Evolutionary conservation across 1,139 yeast species (phyloP), one percentile per base, ranked within the genome.

Genomic region (Candida sp.): DNA sequence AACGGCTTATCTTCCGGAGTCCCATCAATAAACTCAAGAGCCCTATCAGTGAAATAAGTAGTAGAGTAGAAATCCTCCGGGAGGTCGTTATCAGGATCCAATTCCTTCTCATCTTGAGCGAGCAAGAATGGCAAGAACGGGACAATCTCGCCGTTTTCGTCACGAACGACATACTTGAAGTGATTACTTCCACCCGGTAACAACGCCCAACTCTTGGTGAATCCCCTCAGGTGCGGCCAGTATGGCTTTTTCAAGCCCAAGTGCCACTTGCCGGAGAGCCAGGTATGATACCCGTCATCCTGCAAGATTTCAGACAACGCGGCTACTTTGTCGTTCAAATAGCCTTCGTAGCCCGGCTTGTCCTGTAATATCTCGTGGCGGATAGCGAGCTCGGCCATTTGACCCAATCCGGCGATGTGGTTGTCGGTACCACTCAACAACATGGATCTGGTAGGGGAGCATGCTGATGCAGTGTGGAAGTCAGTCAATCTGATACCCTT

Each of bases 361-460:
- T 74, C 80, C n/a, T 52, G 63, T 42, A 79, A 73, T 31, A 54
- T 59, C 38, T 74, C 75, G 40, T 68, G 63, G n/a, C 68, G 58
- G 22, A 65, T 54, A 0, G 74, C 69, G 60, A 75, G 77, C 58
- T 83, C 87, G 0, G 77, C 78, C 86, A 83, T 81, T 59, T 82
- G 85, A 3, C 86, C 86, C 50, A 82, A 63, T 0, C 87, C 87
- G 6, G 86, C 86, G 61, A 83, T 76, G 53, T 83, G 87, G 58
- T 82, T 81, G 56, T 83, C 87, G 0, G 86, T 83, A 2, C 88
- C 88, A 2, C 85, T n/a, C n/a, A n/a, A n/a, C n/a, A 84, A 68
- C 85, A 84, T 84, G 8, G 87, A 82, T 53, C 88, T 67, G 0
- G 88, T 84, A 3, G 88, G 88, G 2, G 87, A 82, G 57, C 88